A percentile compares a stretch with the other conserved stretches of the same genome.
phyloP scores from a whole-genome alignment of 2,329 filamentous ascomycete genomes.

The Colletotrichum echinochloae region DNA sequence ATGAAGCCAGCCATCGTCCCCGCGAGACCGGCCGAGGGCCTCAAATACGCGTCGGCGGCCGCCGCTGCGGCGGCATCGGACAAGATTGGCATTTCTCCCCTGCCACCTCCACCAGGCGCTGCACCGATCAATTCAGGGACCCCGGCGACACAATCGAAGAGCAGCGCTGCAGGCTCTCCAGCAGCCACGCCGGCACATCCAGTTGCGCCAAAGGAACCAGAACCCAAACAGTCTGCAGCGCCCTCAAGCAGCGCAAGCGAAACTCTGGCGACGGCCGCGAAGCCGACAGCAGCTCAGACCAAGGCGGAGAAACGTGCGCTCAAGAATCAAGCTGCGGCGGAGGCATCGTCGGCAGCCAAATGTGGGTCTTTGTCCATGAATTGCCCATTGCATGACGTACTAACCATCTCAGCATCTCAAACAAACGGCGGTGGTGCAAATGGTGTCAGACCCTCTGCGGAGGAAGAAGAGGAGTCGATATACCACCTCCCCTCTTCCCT shows the following conservation, averaged over 20 bases:
- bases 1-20: constrained; percentile 97
- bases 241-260: constrained; percentile 45
- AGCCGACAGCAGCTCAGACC: constrained; percentile 48
- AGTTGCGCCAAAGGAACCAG: constrained; percentile 52
- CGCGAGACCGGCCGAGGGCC: constrained; percentile 84
- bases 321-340: constrained; percentile 58
- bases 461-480: constrained; percentile 82
- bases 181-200: constrained; percentile 62
- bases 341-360: constrained; percentile 58
- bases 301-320: constrained; percentile 56
- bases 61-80: constrained; percentile 93
- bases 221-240: constrained; percentile 50
- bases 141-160: constrained; percentile 63
- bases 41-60: constrained; percentile 97
- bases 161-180: constrained; percentile 68
- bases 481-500: constrained; percentile 92
- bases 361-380: constrained; percentile 50
- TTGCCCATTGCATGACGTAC: neutral
- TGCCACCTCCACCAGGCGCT: constrained; percentile 87
- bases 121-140: constrained; percentile 54
- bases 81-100: constrained; percentile 88
- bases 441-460: constrained; percentile 63
- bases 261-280: constrained; percentile 43
- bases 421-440: constrained; percentile 67
- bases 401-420: constrained; percentile 51